Evolutionary conservation across 108 stramenopile species (phyloP).

Genomic region (Nitzschia sp.): DNA sequence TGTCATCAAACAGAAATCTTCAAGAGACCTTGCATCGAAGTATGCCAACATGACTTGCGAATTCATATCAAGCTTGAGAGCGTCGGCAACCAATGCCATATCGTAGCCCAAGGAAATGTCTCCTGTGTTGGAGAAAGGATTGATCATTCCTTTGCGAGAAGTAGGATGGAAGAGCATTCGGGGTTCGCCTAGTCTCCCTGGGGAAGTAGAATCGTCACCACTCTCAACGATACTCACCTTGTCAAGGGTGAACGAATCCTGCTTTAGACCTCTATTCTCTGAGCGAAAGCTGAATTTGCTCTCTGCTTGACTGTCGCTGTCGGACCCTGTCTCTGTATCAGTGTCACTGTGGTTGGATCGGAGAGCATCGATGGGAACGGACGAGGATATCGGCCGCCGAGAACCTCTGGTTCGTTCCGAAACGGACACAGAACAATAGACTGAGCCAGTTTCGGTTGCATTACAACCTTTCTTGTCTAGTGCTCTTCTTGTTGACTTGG

Average conservation of each 20-base stretch:
- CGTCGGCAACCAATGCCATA: conserved; percentile 25
- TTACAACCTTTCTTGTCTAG: too few relatives aligned
- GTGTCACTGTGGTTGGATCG: not conserved
- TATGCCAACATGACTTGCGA: conserved; percentile 24
- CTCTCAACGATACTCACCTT: too few relatives aligned
- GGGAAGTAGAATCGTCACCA: too few relatives aligned
- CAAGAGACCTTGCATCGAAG: conserved; percentile 34
- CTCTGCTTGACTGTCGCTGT: not conserved
- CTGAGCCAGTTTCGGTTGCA: too few relatives aligned
- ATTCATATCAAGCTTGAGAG: conserved; percentile 28
- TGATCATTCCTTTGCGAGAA: not conserved
- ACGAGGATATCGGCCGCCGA: not conserved
- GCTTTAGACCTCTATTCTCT: not conserved
- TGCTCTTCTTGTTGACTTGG: too few relatives aligned
- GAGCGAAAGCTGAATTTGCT: not conserved
- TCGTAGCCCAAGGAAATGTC: conserved; percentile 16
- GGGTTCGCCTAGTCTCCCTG: too few relatives aligned
- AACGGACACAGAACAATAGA: not conserved
- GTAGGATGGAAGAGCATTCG: too few relatives aligned
- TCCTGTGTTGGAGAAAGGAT: conserved; percentile 18
- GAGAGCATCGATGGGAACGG: not conserved
- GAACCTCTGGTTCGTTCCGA: not conserved
- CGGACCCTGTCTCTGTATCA: not conserved
- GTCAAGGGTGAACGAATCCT: too few relatives aligned
- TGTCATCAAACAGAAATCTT: conserved; percentile 43